Conservation (phyloP, 2,329 filamentous ascomycete genomes). For the Fusarium anguioides region DNA sequence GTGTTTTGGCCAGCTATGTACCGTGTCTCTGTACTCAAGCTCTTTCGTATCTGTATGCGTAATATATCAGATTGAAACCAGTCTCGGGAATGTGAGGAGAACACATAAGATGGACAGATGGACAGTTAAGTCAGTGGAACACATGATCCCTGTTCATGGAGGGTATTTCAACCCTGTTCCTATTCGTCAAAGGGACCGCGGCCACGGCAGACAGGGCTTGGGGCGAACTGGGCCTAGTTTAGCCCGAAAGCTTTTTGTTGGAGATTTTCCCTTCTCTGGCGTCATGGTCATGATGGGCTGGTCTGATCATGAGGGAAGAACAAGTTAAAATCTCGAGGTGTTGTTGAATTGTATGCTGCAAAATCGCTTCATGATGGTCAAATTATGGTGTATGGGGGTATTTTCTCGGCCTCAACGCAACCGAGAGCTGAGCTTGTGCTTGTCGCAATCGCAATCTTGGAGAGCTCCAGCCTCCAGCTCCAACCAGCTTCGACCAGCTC, state of each 20-base stretch:
- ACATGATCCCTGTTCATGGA: slow-evolving; percentile 32
- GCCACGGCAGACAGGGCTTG: slow-evolving; percentile 36
- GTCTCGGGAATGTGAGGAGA: slow-evolving; percentile 34
- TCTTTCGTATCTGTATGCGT: not conserved
- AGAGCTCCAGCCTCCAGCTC: slow-evolving; percentile 15
- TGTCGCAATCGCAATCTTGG: slow-evolving; percentile 23
- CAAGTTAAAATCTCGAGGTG: not conserved
- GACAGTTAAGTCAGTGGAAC: not conserved
- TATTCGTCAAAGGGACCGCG: slow-evolving; percentile 21
- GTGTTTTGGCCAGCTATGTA: not conserved
- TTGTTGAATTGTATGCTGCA: not conserved
- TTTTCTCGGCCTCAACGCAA: not conserved
- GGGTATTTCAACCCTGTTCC: slow-evolving; percentile 15
- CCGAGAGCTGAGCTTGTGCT: slow-evolving; percentile 12
- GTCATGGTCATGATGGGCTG: slow-evolving; percentile 22
- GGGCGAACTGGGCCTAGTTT: slow-evolving; percentile 30
- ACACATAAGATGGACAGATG: slow-evolving; percentile 1
- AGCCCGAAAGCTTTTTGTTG: slow-evolving; percentile 37
- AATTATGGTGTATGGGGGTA: not conserved
- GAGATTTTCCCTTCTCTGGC: slow-evolving; percentile 31
- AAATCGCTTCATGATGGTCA: not conserved
- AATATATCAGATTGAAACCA: slow-evolving; percentile 1
- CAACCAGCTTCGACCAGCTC: slow-evolving; percentile 12
- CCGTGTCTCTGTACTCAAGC: not conserved
- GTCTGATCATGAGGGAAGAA: slow-evolving; percentile 10